These are phyloP conservation scores for Astrothelium macrocarpum DNA, from an alignment of 495 filamentous ascomycete genomes.

Conservation along the genomic window DNA sequence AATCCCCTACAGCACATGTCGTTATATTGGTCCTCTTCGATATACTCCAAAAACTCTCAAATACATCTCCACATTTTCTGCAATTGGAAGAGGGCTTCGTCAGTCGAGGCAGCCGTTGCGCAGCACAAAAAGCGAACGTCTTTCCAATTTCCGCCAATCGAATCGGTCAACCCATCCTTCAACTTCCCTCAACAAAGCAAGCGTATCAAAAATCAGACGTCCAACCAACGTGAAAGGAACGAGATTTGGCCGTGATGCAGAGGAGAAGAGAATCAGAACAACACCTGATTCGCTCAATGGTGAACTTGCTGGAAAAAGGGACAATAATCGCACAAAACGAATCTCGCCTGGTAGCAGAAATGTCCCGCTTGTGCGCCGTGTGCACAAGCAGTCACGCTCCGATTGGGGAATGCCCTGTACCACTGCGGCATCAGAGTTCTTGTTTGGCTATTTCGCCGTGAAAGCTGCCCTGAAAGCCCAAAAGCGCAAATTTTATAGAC, in stretches of 20 bases:
- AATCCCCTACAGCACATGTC: neutral
- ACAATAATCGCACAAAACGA: neutral
- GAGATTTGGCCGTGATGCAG: neutral
- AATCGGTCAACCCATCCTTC: neutral
- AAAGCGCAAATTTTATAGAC: constrained; percentile 66
- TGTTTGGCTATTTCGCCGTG: constrained; percentile 78
- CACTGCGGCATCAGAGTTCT: constrained; percentile 78
- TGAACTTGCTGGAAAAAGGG: neutral
- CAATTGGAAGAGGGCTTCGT: neutral
- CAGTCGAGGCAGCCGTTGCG: neutral
- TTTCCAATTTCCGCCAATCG: neutral
- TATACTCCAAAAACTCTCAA: neutral
- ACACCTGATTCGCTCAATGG: neutral
- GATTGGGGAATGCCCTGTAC: constrained; percentile 54
- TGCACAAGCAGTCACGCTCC: neutral
- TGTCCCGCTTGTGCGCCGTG: neutral
- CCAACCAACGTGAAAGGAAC: neutral
- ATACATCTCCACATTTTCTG: constrained; percentile 1
- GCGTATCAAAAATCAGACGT: neutral
- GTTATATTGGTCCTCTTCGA: neutral
- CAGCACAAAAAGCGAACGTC: neutral
- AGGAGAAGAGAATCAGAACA: neutral
- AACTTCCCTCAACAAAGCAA: neutral
- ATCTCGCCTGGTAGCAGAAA: neutral
- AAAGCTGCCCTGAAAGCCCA: constrained; percentile 63